phyloP scores from a whole-genome alignment of 257 asterid genomes.

The Rubia yunnanensis region DNA sequence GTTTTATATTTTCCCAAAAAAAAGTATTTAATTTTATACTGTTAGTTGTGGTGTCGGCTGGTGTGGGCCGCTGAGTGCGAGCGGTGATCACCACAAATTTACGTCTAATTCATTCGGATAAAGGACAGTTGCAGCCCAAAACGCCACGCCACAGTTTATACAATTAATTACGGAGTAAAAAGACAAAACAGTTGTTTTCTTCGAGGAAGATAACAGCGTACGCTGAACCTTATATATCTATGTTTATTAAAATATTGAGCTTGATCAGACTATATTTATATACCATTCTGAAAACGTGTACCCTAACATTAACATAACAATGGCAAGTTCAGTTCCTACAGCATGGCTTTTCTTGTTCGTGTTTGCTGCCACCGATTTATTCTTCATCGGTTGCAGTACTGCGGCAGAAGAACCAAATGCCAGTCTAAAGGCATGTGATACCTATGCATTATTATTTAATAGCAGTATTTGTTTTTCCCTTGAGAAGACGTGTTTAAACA shows the following conservation, averaged over 20 bases:
- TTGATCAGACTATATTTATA: too few relatives aligned
- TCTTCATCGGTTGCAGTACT: background rate
- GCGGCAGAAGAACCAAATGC: background rate
- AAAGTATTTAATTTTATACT: background rate
- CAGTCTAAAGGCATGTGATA: background rate
- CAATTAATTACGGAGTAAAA: background rate
- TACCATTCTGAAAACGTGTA: background rate
- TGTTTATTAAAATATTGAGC: too few relatives aligned
- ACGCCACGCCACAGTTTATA: background rate
- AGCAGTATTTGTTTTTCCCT: too few relatives aligned
- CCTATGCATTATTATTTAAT: too few relatives aligned
- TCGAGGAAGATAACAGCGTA: background rate
- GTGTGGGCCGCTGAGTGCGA: too few relatives aligned
- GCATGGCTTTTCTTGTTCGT: background rate
- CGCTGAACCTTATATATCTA: too few relatives aligned
- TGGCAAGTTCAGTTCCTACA: background rate
- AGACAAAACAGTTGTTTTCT: background rate
- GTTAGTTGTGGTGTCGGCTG: background rate
- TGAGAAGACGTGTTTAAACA: too few relatives aligned
- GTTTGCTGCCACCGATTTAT: background rate
- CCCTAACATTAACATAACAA: background rate
- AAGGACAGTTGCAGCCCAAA: background rate
- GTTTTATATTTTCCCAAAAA: too few relatives aligned
- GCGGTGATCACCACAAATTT: too few relatives aligned
- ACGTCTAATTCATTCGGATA: background rate